Evolutionary conservation across 495 filamentous ascomycete genomes (phyloP).

Genomic region (Pseudevernia furfuracea): DNA sequence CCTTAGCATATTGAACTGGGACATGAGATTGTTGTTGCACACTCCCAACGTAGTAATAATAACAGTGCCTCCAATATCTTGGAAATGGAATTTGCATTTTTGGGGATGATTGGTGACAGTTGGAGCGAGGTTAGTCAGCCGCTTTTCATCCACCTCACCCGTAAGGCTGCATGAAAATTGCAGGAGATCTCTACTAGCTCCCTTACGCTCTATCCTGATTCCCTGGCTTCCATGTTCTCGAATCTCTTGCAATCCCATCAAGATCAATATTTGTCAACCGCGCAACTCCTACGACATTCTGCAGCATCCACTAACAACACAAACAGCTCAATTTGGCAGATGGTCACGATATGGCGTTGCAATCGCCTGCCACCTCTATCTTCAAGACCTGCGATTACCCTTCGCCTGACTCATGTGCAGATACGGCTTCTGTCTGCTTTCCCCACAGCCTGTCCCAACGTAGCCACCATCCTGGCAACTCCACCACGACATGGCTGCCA

Average conservation of each 20-base stretch:
- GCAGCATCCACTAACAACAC: background rate
- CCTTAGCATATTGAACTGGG: background rate
- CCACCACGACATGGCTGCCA: constrained; percentile 20
- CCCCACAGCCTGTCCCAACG: constrained; percentile 17
- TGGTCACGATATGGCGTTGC: constrained; percentile 20
- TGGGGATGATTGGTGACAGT: background rate
- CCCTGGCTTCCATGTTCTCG: background rate
- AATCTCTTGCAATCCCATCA: background rate
- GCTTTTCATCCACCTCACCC: background rate
- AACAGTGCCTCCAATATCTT: too few species aligned
- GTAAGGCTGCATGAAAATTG: constrained; percentile 4
- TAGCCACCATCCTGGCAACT: constrained; percentile 19
- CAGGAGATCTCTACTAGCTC: background rate
- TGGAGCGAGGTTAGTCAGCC: background rate
- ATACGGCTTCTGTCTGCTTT: constrained; percentile 4
- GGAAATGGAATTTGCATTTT: background rate
- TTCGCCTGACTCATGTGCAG: background rate
- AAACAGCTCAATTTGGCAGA: background rate
- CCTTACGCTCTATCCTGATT: background rate
- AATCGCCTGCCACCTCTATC: background rate
- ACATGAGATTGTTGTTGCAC: too few species aligned
- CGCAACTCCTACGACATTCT: background rate
- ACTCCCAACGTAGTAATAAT: too few species aligned
- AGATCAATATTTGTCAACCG: background rate
- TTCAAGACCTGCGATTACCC: constrained; percentile 3